Conservation (phyloP, 495 filamentous ascomycete genomes). For the Parachaetomium inaequale region DNA sequence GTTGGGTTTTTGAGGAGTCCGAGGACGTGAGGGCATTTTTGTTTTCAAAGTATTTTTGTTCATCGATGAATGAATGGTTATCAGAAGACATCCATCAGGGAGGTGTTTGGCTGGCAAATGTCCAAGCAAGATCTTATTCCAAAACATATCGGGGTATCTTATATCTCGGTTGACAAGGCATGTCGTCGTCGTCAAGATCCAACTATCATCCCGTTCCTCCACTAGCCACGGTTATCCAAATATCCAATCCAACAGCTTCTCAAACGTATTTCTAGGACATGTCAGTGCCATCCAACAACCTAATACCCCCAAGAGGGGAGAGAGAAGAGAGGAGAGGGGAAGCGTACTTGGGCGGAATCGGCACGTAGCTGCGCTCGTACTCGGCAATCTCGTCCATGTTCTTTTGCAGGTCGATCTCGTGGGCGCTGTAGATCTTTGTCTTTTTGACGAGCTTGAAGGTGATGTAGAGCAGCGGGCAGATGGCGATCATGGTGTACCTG, state of each 20-base stretch:
- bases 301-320: too few relatives aligned
- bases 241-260: conserved; percentile 25
- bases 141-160: conserved; percentile 2
- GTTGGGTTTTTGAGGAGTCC: conserved; percentile 80
- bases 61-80: background rate
- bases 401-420: conserved; percentile 59
- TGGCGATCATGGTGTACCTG: conserved; percentile 61
- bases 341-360: conserved; percentile 54
- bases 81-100: background rate
- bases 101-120: background rate
- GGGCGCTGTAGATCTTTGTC: conserved; percentile 53
- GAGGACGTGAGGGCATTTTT: conserved; percentile 31
- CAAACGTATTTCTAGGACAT: conserved; percentile 26
- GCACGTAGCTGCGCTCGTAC: conserved; percentile 63
- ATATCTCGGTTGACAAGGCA: too few relatives aligned
- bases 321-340: background rate
- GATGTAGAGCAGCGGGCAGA: conserved; percentile 64
- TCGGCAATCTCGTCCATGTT: conserved; percentile 72
- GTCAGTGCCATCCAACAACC: background rate
- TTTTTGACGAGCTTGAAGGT: conserved; percentile 67
- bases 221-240: conserved; percentile 29
- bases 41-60: too few relatives aligned
- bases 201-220: background rate
- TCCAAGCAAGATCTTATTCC: background rate
- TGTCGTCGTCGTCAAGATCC: background rate